Percentiles rank a stretch among this genome's conserved stretches.
These are phyloP conservation scores for Tagetes erecta DNA, from an alignment of 129 eudicot species.

Conservation along the genomic window DNA sequence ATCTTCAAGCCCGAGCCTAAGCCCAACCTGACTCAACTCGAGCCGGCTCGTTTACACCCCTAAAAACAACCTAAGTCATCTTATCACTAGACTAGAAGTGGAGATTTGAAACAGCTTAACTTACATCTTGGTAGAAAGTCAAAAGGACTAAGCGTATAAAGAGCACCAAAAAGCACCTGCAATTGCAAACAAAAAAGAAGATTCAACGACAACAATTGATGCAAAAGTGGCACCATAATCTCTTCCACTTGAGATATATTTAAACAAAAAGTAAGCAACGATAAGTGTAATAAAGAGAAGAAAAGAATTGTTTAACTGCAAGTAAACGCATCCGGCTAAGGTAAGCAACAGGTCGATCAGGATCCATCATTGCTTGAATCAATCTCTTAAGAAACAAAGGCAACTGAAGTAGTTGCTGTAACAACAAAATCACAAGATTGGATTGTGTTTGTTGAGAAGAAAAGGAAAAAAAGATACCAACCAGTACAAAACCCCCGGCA, in stretches of 20 bases:
- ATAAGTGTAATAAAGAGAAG: neutral
- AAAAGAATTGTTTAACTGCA: constrained; percentile 50
- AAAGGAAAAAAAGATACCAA: constrained; percentile 16
- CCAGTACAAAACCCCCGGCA: constrained; percentile 67
- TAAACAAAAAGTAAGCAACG: too few species aligned
- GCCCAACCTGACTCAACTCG: too few species aligned
- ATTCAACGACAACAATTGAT: constrained; percentile 13
- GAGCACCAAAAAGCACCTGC: constrained; percentile 60
- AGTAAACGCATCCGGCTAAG: constrained; percentile 55
- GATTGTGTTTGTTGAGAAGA: too few species aligned
- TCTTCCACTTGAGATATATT: too few species aligned
- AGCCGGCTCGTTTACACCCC: too few species aligned
- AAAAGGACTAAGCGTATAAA: constrained; percentile 55
- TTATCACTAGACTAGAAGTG: too few species aligned
- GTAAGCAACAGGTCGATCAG: constrained; percentile 58
- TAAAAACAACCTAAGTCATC: too few species aligned
- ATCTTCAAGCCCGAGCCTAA: too few species aligned
- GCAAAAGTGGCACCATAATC: neutral
- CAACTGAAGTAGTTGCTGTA: constrained; percentile 55
- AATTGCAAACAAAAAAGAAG: constrained; percentile 11
- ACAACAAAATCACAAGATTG: constrained; percentile 9
- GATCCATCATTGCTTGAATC: constrained; percentile 63
- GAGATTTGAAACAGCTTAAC: neutral
- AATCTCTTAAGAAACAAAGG: constrained; percentile 57
- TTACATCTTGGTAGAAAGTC: constrained; percentile 65